Evolutionary conservation across 352 stramenopile genomes (phyloP).

Genomic region (Globisporangium paroecandrum): DNA sequence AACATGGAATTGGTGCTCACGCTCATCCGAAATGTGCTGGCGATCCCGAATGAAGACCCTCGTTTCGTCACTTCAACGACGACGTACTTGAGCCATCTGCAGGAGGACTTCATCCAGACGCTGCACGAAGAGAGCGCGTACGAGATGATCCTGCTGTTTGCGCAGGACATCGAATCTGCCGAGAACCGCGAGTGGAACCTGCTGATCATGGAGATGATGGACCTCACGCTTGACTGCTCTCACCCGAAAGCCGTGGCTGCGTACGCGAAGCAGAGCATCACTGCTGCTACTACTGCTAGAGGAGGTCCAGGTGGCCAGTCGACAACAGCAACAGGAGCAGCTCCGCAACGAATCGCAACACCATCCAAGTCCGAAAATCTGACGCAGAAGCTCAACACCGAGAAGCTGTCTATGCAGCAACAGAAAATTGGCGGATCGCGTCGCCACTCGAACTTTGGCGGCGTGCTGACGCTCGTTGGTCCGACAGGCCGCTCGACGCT

Average conservation of each 20-base stretch:
- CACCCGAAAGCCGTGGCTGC: slow-evolving; percentile 63
- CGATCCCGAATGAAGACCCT: slow-evolving; percentile 78
- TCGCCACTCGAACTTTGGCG: slow-evolving; percentile 86
- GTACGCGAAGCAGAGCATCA: slow-evolving; percentile 39
- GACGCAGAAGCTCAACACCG: slow-evolving; percentile 41
- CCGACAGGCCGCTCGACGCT: slow-evolving; percentile 61
- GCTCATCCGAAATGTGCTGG: slow-evolving; percentile 78
- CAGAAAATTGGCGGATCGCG: slow-evolving; percentile 28
- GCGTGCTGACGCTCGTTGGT: slow-evolving; percentile 78
- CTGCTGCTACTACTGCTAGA: background rate
- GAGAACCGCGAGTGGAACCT: slow-evolving; percentile 88
- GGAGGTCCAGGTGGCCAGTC: background rate
- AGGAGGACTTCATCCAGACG: slow-evolving; percentile 76
- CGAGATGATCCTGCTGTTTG: slow-evolving; percentile 85
- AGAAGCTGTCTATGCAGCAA: slow-evolving; percentile 48
- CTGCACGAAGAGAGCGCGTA: slow-evolving; percentile 83
- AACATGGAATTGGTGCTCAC: slow-evolving; percentile 88
- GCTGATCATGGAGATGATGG: slow-evolving; percentile 88
- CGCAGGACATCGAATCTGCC: slow-evolving; percentile 79
- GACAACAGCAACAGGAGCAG: background rate
- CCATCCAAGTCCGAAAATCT: slow-evolving; percentile 23
- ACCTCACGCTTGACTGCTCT: slow-evolving; percentile 71
- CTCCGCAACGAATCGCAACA: background rate
- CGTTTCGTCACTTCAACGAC: slow-evolving; percentile 80
- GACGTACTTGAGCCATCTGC: slow-evolving; percentile 70